phyloP scores from a whole-genome alignment of 2,329 filamentous ascomycete genomes.

The Cryphonectria carpinicola region DNA sequence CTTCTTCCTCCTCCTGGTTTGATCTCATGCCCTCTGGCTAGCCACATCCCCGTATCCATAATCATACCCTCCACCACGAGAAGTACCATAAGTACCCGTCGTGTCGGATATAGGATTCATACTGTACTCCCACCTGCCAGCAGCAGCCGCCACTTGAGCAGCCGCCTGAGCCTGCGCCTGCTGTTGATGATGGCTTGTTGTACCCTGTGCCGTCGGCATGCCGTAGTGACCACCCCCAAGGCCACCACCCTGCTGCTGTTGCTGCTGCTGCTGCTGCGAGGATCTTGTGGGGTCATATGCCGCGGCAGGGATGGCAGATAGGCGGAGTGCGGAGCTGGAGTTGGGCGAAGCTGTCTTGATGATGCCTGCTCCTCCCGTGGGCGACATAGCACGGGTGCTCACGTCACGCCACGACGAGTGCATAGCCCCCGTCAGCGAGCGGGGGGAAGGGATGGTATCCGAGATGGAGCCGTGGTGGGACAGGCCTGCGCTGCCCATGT shows the following conservation, averaged over 20 bases:
- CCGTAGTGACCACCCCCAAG: slow-evolving; percentile 22
- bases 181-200: slow-evolving; percentile 26
- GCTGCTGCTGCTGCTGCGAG: slow-evolving; percentile 9
- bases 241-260: too few relatives aligned
- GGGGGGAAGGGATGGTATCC: slow-evolving; percentile 27
- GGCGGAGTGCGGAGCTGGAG: slow-evolving; percentile 21
- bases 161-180: slow-evolving; percentile 10
- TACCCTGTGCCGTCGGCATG: slow-evolving; percentile 15
- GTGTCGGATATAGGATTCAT: slow-evolving; percentile 30
- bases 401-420: slow-evolving; percentile 29
- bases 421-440: slow-evolving; percentile 26
- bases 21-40: slow-evolving; percentile 29
- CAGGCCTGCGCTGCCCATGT: slow-evolving; percentile 41
- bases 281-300: slow-evolving; percentile 27
- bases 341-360: slow-evolving; percentile 28
- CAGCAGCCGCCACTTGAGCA: background rate
- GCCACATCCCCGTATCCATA: slow-evolving; percentile 29
- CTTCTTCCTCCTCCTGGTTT: slow-evolving; percentile 6
- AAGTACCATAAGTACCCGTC: slow-evolving; percentile 24
- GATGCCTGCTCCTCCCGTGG: slow-evolving; percentile 9
- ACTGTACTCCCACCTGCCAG: slow-evolving; percentile 30
- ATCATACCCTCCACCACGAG: slow-evolving; percentile 27
- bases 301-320: slow-evolving; percentile 25
- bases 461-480: slow-evolving; percentile 52
- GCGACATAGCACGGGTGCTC: slow-evolving; percentile 26